Conservation (phyloP, 331 rosid genomes). For the Arachis monticola region DNA sequence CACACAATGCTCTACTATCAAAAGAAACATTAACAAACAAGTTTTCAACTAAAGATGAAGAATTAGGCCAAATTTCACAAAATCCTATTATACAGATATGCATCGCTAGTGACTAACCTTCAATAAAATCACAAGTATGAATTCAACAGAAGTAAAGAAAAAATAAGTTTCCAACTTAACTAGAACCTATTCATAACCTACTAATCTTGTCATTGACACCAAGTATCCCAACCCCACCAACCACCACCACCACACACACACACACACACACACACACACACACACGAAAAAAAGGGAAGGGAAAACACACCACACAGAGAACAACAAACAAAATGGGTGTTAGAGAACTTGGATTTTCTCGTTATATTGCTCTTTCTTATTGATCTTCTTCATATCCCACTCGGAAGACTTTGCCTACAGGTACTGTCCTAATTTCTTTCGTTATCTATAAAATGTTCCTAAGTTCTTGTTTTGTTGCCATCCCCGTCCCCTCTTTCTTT, state of each 20-base stretch:
- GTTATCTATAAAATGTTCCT: too few species aligned
- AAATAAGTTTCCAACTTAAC: not conserved
- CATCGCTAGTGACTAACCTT: not conserved
- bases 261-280: too few species aligned
- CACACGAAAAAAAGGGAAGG: too few species aligned
- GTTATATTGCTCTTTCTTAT: slow-evolving; percentile 29
- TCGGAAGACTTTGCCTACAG: slow-evolving; percentile 46
- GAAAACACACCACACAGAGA: too few species aligned
- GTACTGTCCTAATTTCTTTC: slow-evolving; percentile 31
- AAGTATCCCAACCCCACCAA: not conserved
- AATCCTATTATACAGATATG: slow-evolving; percentile 8
- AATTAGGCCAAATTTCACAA: not conserved
- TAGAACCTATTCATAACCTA: slow-evolving; percentile 12
- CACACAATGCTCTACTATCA: too few species aligned
- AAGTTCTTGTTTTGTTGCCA: too few species aligned
- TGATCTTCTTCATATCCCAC: slow-evolving; percentile 30
- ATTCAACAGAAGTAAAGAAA: slow-evolving; percentile 2
- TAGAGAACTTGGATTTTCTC: slow-evolving; percentile 36
- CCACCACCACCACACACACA: too few species aligned
- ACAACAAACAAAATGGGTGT: slow-evolving; percentile 40
- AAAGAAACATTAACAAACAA: too few species aligned
- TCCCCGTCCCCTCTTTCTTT: not conserved
- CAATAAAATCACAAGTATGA: not conserved
- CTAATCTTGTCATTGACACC: not conserved
- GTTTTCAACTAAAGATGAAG: not conserved